These are phyloP conservation scores for Ophiostoma piceae DNA, from an alignment of 2,329 filamentous ascomycete genomes.

Conservation along the genomic window DNA sequence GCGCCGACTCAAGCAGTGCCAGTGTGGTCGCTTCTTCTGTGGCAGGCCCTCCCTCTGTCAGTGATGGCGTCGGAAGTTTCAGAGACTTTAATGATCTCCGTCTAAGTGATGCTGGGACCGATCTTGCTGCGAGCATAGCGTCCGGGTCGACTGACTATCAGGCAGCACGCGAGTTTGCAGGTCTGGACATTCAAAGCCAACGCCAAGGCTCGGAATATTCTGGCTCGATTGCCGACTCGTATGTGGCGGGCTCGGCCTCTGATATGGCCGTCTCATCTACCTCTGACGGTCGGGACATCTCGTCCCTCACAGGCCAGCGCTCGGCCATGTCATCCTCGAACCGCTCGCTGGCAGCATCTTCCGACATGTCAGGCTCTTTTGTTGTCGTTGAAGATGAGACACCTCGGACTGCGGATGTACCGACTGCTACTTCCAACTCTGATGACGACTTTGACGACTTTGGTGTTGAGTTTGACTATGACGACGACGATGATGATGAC, in stretches of 20 bases:
- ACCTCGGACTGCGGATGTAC: neutral
- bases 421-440: neutral
- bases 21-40: neutral
- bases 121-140: neutral
- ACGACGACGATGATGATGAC: neutral
- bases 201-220: neutral
- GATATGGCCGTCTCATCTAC: neutral
- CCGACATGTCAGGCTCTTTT: neutral
- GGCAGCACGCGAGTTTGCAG: neutral
- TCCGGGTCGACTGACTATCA: neutral
- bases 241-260: neutral
- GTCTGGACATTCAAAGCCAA: neutral
- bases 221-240: neutral
- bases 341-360: neutral
- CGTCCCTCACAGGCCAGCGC: neutral
- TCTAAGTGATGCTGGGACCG: neutral
- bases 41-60: neutral
- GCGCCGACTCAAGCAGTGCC: neutral
- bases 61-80: neutral
- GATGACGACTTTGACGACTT: constrained; percentile 2
- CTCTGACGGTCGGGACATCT: neutral
- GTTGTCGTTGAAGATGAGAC: neutral
- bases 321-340: neutral
- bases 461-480: neutral
- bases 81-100: neutral